Evolutionary conservation across 176 grass and related monocot species (phyloP).

Genomic region (Tuctoria greenei): DNA sequence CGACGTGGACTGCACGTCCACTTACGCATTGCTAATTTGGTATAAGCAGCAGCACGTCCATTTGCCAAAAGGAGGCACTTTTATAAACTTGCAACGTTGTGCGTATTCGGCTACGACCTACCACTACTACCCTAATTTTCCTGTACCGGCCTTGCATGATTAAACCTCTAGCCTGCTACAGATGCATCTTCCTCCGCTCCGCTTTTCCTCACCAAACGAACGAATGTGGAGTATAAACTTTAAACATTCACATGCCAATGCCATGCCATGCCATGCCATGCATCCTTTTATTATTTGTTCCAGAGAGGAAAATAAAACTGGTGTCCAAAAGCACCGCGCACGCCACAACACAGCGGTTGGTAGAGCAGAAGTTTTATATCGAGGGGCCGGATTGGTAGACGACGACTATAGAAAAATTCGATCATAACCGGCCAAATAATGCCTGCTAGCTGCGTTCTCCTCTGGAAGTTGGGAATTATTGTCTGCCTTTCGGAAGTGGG

Average conservation of each 20-base stretch:
- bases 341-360: slow-evolving; percentile 39
- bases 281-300: background rate
- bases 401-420: too few relatives aligned
- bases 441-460: slow-evolving; percentile 18
- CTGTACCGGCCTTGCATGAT: background rate
- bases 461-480: slow-evolving; percentile 21
- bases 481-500: slow-evolving; percentile 50
- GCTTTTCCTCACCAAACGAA: slow-evolving; percentile 29
- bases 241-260: too few relatives aligned
- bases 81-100: slow-evolving; percentile 24
- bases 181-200: background rate
- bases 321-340: slow-evolving; percentile 42
- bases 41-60: background rate
- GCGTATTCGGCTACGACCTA: slow-evolving; percentile 26
- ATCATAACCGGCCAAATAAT: slow-evolving; percentile 27
- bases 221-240: slow-evolving; percentile 9
- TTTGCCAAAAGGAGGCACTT: background rate
- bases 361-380: too few relatives aligned
- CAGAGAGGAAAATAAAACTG: slow-evolving; percentile 17
- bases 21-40: background rate
- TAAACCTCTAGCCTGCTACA: background rate
- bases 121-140: background rate
- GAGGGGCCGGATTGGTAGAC: too few relatives aligned
- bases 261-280: too few relatives aligned
- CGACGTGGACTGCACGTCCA: background rate